These are phyloP conservation scores for Carex kokanica DNA, from an alignment of 176 grass and related monocot species.

Conservation along the genomic window DNA sequence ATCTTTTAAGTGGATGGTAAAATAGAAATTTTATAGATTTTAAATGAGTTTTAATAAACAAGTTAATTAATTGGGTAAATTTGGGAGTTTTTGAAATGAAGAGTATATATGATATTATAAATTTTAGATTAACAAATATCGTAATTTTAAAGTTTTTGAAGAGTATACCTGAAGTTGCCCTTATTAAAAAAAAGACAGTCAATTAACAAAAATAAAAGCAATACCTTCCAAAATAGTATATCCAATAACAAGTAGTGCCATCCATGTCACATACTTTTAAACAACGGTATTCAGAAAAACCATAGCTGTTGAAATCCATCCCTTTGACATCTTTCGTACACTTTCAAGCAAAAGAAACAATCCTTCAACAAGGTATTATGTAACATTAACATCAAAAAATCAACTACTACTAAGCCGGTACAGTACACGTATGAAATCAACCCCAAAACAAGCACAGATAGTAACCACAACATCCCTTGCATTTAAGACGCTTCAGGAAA, in stretches of 20 bases:
- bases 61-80: no score
- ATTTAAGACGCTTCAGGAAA: conserved; percentile 1
- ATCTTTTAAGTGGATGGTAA: no score
- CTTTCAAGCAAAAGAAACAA: not conserved
- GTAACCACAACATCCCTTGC: not conserved
- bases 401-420: not conserved
- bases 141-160: no score
- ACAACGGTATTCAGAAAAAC: not conserved
- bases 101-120: no score
- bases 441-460: not conserved
- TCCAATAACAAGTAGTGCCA: not conserved
- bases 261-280: not conserved
- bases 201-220: not conserved
- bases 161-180: no score
- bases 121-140: no score
- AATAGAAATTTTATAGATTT: no score
- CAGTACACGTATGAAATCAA: not conserved
- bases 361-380: not conserved
- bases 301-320: not conserved
- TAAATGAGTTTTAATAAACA: no score
- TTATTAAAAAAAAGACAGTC: not conserved
- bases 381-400: not conserved
- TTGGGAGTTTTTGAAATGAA: no score
- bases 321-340: not conserved
- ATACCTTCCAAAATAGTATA: not conserved